Conservation (phyloP, 2,329 filamentous ascomycete genomes). For the Trematosphaeria pertusa region DNA sequence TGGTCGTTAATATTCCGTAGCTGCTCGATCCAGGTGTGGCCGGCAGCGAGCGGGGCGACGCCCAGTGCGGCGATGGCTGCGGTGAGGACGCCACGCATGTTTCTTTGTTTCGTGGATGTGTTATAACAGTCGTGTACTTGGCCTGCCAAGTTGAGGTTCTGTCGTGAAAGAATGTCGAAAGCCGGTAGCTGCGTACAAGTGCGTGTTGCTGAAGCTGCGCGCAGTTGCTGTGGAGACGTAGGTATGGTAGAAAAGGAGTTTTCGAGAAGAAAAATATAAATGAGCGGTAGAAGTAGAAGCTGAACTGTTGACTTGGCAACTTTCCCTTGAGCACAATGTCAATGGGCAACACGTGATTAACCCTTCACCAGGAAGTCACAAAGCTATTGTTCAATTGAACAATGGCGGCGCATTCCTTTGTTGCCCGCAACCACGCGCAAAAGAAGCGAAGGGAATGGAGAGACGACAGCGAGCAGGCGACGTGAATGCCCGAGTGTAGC, state of each 20-base stretch:
- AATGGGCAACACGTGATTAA: conserved; percentile 26
- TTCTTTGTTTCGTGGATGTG: conserved; percentile 8
- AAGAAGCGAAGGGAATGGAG: conserved; percentile 20
- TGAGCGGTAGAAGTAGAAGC: conserved; percentile 13
- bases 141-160: conserved; percentile 1
- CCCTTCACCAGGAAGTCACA: conserved; percentile 27
- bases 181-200: conserved; percentile 1
- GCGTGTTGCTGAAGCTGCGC: no score
- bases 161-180: no score
- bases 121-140: conserved; percentile 6
- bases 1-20: conserved; percentile 74
- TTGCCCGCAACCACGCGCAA: conserved; percentile 24
- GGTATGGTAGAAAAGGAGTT: no score
- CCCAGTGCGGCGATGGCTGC: conserved; percentile 25
- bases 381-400: conserved; percentile 36
- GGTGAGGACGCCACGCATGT: conserved; percentile 27
- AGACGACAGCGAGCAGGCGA: background rate
- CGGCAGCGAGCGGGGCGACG: conserved; percentile 27
- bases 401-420: conserved; percentile 19
- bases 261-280: conserved; percentile 9
- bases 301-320: conserved; percentile 21
- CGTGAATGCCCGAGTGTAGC: background rate
- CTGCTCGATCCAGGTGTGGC: conserved; percentile 84
- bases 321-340: conserved; percentile 18
- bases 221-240: no score